phyloP scores from a whole-genome alignment of 345 rosid genomes.

The Populus euphratica region DNA sequence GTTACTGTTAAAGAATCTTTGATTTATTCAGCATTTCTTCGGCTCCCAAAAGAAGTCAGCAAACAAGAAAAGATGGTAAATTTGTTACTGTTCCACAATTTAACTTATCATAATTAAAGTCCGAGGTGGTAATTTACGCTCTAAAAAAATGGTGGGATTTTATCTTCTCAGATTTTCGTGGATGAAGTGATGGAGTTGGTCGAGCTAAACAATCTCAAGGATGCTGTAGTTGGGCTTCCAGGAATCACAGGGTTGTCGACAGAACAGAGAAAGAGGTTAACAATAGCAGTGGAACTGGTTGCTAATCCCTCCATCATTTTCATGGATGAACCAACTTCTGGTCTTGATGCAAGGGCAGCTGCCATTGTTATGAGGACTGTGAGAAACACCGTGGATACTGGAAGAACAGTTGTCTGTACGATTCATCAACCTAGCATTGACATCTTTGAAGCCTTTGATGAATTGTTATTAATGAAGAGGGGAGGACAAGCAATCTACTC shows the following conservation, averaged over 20 bases:
- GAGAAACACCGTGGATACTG: slow-evolving; percentile 51
- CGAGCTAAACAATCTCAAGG: slow-evolving; percentile 37
- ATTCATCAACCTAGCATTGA: slow-evolving; percentile 61
- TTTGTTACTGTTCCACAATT: background rate
- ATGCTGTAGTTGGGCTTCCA: slow-evolving; percentile 51
- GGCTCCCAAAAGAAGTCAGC: slow-evolving; percentile 69
- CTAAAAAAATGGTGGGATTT: background rate
- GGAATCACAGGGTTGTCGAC: slow-evolving; percentile 51
- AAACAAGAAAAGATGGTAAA: slow-evolving; percentile 76
- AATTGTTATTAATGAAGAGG: slow-evolving; percentile 50
- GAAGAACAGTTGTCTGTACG: slow-evolving; percentile 59
- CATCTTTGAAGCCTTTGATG: slow-evolving; percentile 59
- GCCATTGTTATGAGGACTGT: slow-evolving; percentile 60
- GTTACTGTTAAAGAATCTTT: slow-evolving; percentile 81
- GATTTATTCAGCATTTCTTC: slow-evolving; percentile 82
- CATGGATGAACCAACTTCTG: slow-evolving; percentile 61
- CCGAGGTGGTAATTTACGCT: background rate
- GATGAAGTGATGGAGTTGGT: slow-evolving; percentile 52
- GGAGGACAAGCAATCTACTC: slow-evolving; percentile 52
- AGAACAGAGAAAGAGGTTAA: slow-evolving; percentile 54
- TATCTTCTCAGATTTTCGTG: slow-evolving; percentile 36
- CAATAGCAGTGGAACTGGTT: slow-evolving; percentile 60
- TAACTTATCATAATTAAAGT: background rate
- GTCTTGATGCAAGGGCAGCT: slow-evolving; percentile 59
- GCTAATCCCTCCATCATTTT: slow-evolving; percentile 60